A percentile compares a stretch with the other conserved stretches of the same genome.
Conservation (phyloP, 345 rosid species). For the Eutrema yunnanense region DNA sequence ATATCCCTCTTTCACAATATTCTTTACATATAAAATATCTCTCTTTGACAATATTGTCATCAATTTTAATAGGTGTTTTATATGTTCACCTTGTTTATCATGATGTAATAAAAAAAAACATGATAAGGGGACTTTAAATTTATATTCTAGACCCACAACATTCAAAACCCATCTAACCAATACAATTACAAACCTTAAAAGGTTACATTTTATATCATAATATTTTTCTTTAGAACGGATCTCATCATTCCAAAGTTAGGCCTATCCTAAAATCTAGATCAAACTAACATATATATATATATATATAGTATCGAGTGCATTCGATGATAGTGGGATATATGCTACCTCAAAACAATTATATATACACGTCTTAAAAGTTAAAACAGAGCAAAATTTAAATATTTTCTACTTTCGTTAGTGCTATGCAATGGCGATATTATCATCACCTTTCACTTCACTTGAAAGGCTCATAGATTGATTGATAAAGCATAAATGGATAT, state of each 20-base stretch:
- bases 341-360: background rate
- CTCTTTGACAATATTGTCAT: slow-evolving; percentile 18
- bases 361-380: background rate
- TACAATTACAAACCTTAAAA: background rate
- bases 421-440: background rate
- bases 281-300: background rate
- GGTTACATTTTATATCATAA: slow-evolving; percentile 20
- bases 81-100: background rate
- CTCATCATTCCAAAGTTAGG: slow-evolving; percentile 6
- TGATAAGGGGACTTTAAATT: background rate
- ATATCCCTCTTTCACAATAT: slow-evolving; percentile 13
- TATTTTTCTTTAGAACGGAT: background rate
- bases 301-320: background rate
- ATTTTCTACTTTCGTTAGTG: background rate
- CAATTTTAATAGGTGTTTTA: background rate
- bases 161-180: background rate
- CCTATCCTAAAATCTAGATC: slow-evolving; percentile 2
- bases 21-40: background rate
- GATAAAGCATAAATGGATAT: background rate
- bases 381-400: background rate
- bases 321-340: background rate
- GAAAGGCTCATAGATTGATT: slow-evolving; percentile 29
- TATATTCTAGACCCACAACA: slow-evolving; percentile 2
- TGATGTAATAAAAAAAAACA: background rate
- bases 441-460: background rate